These are phyloP conservation scores for Coniochaeta sp. DNA, from an alignment of 2,329 filamentous ascomycete genomes.

Conservation along the genomic window DNA sequence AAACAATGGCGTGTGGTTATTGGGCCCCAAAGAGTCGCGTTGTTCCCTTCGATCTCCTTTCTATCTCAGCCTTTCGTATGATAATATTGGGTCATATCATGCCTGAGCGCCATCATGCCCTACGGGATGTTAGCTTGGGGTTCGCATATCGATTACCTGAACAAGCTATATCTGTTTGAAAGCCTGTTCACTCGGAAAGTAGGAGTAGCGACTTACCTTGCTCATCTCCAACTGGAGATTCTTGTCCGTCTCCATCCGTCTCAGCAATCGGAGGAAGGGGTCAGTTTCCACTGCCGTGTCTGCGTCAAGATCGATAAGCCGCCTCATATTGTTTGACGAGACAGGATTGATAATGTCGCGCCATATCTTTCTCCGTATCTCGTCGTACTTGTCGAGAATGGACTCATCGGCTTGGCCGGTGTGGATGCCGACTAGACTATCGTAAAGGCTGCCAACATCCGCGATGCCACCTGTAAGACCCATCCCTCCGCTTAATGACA, in stretches of 20 bases:
- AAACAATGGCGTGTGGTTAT: no score
- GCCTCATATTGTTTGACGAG: constrained; percentile 13
- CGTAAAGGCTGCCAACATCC: constrained; percentile 38
- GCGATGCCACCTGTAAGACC: constrained; percentile 41
- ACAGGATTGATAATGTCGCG: constrained; percentile 14
- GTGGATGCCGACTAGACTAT: constrained; percentile 34
- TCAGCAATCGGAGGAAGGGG: constrained; percentile 15
- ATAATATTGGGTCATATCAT: constrained; percentile 13
- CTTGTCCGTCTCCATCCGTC: constrained; percentile 6
- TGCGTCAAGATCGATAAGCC: constrained; percentile 11
- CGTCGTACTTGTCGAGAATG: constrained; percentile 34
- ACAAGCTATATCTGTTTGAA: background rate
- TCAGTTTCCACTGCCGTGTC: constrained; percentile 16
- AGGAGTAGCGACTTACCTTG: constrained; percentile 1
- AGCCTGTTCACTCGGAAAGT: background rate
- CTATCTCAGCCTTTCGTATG: background rate
- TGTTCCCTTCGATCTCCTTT: no score
- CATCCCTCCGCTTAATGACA: constrained; percentile 29
- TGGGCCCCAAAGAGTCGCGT: no score
- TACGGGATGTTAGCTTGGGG: constrained; percentile 5
- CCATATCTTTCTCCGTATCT: constrained; percentile 29
- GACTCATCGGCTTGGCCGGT: constrained; percentile 25
- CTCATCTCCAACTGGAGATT: constrained; percentile 8
- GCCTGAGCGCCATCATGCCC: constrained; percentile 6
- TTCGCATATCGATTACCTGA: background rate